These are phyloP conservation scores for Cytospora chrysosperma DNA, from an alignment of 2,329 filamentous ascomycete species.

Conservation along the genomic window DNA sequence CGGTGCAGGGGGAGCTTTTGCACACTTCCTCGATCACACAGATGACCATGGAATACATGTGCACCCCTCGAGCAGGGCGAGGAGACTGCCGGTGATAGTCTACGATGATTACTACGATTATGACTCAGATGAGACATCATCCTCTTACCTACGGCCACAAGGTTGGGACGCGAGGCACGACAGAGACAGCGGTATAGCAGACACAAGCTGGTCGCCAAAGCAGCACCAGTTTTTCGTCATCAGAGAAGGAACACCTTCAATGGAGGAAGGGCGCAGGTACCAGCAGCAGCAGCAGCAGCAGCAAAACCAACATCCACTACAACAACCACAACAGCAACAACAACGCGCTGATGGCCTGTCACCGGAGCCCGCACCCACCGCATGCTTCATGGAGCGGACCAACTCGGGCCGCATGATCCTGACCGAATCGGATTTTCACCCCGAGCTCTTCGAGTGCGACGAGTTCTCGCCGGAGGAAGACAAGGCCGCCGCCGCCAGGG, in stretches of 20 bases:
- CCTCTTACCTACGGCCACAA: slow-evolving; percentile 6
- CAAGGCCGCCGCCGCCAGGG: slow-evolving; percentile 47
- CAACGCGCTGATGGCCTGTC: slow-evolving; percentile 5
- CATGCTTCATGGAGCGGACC: slow-evolving; percentile 46
- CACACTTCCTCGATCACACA: slow-evolving; percentile 12
- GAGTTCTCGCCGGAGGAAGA: slow-evolving; percentile 45
- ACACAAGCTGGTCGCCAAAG: slow-evolving; percentile 20
- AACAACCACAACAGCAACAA: slow-evolving; percentile 8
- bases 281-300: slow-evolving; percentile 23
- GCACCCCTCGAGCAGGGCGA: neutral
- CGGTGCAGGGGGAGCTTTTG: slow-evolving; percentile 34
- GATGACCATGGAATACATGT: slow-evolving; percentile 6
- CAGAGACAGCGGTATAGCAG: slow-evolving; percentile 8
- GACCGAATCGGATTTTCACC: slow-evolving; percentile 37
- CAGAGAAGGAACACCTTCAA: slow-evolving; percentile 29
- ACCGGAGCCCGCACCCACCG: slow-evolving; percentile 16
- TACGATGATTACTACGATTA: slow-evolving; percentile 16
- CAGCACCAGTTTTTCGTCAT: slow-evolving; percentile 34
- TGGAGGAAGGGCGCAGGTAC: slow-evolving; percentile 16
- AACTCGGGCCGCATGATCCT: slow-evolving; percentile 50
- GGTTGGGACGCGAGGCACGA: slow-evolving; percentile 15
- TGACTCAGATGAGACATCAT: slow-evolving; percentile 15
- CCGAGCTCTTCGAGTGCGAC: slow-evolving; percentile 27
- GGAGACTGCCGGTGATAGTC: slow-evolving; percentile 7
- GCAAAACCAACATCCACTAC: no score